These are phyloP conservation scores for Halophytophthora batemanensis DNA, from an alignment of 352 stramenopile species.

Conservation along the genomic window DNA sequence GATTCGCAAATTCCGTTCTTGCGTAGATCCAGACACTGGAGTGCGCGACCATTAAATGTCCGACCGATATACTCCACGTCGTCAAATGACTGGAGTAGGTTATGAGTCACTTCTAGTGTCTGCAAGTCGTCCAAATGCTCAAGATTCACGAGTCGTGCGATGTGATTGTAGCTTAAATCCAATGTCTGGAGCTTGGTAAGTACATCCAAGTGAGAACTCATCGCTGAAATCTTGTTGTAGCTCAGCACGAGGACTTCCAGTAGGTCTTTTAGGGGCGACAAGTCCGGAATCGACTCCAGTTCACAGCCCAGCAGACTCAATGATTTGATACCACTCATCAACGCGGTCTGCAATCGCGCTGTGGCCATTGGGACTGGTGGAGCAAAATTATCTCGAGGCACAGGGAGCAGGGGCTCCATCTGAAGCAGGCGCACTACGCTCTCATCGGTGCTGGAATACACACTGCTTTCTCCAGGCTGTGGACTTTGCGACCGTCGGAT, in stretches of 20 bases:
- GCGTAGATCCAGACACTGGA: slow-evolving; percentile 54
- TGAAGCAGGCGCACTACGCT: slow-evolving; percentile 28
- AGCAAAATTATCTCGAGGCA: background rate
- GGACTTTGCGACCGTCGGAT: slow-evolving; percentile 34
- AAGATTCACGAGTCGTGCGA: slow-evolving; percentile 44
- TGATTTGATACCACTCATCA: slow-evolving; percentile 29
- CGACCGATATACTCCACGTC: slow-evolving; percentile 42
- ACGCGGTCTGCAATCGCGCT: slow-evolving; percentile 13
- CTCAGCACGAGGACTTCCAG: slow-evolving; percentile 68
- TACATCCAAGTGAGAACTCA: slow-evolving; percentile 25
- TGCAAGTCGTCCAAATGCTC: slow-evolving; percentile 31
- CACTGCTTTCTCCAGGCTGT: slow-evolving; percentile 5
- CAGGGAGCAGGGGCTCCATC: slow-evolving; percentile 39
- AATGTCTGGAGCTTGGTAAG: slow-evolving; percentile 42
- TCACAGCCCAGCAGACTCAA: slow-evolving; percentile 55
- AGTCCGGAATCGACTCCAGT: slow-evolving; percentile 46
- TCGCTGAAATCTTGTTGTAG: slow-evolving; percentile 62
- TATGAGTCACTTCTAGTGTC: slow-evolving; percentile 57
- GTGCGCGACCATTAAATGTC: slow-evolving; percentile 10
- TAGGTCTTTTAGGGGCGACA: slow-evolving; percentile 27
- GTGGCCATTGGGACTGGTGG: background rate
- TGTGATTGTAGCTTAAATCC: slow-evolving; percentile 71
- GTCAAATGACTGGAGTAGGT: slow-evolving; percentile 56
- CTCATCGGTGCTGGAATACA: slow-evolving; percentile 25
- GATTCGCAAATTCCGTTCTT: slow-evolving; percentile 63